A percentile compares a stretch with the other conserved stretches of the same genome.
Conservation (phyloP, 2,329 filamentous ascomycete species). For the Pseudogymnoascus pannorum region DNA sequence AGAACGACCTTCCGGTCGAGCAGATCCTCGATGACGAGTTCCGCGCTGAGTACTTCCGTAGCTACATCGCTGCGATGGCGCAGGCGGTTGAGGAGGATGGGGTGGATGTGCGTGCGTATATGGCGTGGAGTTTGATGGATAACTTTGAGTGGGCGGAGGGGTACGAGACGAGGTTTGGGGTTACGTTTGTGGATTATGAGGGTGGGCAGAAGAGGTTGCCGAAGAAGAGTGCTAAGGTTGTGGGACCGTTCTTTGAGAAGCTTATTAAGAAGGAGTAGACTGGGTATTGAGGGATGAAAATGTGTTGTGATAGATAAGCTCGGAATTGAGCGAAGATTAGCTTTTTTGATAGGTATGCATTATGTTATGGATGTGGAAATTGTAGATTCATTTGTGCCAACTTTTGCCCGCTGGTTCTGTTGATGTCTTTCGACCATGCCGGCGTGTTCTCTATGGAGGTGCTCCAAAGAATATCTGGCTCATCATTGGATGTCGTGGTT, state of each 20-base stretch:
- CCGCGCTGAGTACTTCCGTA: slow-evolving; percentile 69
- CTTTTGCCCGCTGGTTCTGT: not conserved
- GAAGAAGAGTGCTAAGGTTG: slow-evolving; percentile 73
- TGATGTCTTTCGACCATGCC: too few relatives aligned
- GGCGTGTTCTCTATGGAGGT: not conserved
- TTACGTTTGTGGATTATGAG: slow-evolving; percentile 75
- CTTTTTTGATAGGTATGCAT: not conserved
- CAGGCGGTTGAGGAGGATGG: slow-evolving; percentile 63
- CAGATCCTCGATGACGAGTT: slow-evolving; percentile 75
- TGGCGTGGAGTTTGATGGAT: slow-evolving; percentile 84
- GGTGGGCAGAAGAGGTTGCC: slow-evolving; percentile 71
- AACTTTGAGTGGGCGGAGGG: slow-evolving; percentile 58
- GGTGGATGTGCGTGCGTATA: slow-evolving; percentile 72
- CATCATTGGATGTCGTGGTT: not conserved
- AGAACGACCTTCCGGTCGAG: slow-evolving; percentile 66
- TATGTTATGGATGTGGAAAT: not conserved
- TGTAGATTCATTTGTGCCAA: not conserved
- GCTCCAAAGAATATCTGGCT: not conserved
- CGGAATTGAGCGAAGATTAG: not conserved
- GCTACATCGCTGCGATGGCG: slow-evolving; percentile 70
- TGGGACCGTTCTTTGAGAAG: slow-evolving; percentile 63
- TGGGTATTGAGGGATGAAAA: not conserved
- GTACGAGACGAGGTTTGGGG: slow-evolving; percentile 79
- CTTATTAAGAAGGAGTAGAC: slow-evolving; percentile 56
- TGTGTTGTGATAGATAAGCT: not conserved